These are phyloP conservation scores for Pythium scleroteichum DNA, from an alignment of 352 stramenopile genomes.

Conservation along the genomic window DNA sequence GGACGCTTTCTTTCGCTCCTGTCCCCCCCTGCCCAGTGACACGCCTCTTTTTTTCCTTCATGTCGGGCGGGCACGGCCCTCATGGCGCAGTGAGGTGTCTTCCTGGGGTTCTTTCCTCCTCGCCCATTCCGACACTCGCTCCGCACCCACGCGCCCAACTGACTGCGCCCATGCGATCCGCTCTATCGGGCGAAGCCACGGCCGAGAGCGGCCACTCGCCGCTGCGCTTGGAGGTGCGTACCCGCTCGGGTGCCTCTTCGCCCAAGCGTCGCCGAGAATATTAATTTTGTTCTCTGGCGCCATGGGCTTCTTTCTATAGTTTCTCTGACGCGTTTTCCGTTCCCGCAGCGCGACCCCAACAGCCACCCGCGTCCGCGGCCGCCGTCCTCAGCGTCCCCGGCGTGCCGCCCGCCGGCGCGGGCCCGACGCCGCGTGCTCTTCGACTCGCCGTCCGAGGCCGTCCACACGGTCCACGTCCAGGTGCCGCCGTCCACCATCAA, in stretches of 20 bases:
- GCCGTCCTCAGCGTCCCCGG: no score
- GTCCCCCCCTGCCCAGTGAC: neutral
- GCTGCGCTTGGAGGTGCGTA: neutral
- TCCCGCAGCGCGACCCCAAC: no score
- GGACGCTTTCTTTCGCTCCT: neutral
- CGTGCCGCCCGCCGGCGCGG: no score
- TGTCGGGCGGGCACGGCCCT: neutral
- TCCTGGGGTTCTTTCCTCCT: neutral
- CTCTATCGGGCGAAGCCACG: slow-evolving; percentile 11
- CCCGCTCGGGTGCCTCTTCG: neutral
- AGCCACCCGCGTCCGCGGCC: no score
- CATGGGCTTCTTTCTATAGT: neutral
- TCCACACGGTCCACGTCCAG: slow-evolving; percentile 30
- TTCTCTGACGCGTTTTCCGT: neutral
- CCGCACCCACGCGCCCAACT: neutral
- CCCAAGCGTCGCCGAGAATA: neutral
- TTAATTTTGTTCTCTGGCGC: neutral
- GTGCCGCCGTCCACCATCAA: slow-evolving; percentile 26
- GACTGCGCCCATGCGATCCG: neutral
- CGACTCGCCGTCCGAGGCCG: neutral
- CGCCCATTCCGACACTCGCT: neutral
- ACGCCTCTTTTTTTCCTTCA: neutral
- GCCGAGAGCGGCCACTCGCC: slow-evolving; percentile 5
- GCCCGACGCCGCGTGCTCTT: neutral
- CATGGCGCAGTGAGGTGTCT: neutral